These are phyloP conservation scores for Ormosia semicastrata DNA, from an alignment of 306 rosid genomes.

Conservation along the genomic window DNA sequence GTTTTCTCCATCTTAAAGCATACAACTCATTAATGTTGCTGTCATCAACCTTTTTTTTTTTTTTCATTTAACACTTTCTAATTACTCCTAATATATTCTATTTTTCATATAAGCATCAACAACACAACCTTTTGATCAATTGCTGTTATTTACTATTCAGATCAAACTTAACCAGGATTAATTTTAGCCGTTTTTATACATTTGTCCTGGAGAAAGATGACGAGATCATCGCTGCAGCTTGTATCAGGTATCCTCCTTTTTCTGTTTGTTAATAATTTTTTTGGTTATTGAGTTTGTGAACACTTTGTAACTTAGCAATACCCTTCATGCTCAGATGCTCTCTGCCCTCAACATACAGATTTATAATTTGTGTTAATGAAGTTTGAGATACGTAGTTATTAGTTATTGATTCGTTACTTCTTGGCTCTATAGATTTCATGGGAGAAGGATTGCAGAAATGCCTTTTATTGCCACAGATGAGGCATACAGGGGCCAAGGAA, in stretches of 20 bases:
- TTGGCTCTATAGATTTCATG: slow-evolving; percentile 30
- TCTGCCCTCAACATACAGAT: not conserved
- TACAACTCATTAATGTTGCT: not conserved
- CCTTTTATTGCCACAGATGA: slow-evolving; percentile 37
- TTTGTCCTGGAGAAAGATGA: slow-evolving; percentile 43
- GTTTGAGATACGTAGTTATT: not conserved
- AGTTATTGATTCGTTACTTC: not conserved
- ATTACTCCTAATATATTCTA: not conserved
- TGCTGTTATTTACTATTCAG: not conserved
- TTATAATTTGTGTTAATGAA: not conserved
- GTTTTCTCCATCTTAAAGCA: not conserved
- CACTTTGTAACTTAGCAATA: not conserved
- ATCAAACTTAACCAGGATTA: slow-evolving; percentile 30
- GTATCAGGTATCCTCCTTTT: slow-evolving; percentile 33
- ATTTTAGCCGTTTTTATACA: slow-evolving; percentile 36
- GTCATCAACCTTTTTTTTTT: not conserved
- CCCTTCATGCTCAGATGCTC: not conserved
- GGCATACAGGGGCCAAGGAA: slow-evolving; percentile 24
- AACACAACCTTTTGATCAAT: not conserved
- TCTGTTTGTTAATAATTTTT: not conserved
- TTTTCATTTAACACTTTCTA: not conserved
- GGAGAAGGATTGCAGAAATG: slow-evolving; percentile 36
- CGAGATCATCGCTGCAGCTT: slow-evolving; percentile 34
- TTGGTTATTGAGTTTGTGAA: not conserved
- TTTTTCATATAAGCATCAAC: not conserved